A percentile compares a stretch with the other conserved stretches of the same genome.
Evolutionary conservation across 352 stramenopile genomes (phyloP).

Genomic region (Phytopythium delawarense): DNA sequence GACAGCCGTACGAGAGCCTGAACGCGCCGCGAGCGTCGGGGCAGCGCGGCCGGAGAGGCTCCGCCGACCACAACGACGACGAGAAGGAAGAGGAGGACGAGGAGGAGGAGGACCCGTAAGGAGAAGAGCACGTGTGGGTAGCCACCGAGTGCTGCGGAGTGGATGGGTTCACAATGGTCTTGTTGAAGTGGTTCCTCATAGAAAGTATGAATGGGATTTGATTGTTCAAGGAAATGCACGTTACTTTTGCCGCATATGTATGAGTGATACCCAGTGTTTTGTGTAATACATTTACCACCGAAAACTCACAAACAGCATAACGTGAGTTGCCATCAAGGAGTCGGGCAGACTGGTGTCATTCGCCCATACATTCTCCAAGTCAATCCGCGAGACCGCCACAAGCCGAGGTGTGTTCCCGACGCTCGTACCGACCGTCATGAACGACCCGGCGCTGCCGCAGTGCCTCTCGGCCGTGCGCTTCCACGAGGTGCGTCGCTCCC

Average conservation of each 20-base stretch:
- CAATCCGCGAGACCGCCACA: no score
- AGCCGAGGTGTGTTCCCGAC: no score
- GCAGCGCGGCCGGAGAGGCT: conserved; percentile 13
- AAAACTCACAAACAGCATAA: no score
- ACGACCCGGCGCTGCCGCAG: conserved; percentile 43
- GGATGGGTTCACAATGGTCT: not conserved
- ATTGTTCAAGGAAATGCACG: no score
- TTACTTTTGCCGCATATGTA: no score
- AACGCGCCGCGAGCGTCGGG: conserved; percentile 27
- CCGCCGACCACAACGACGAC: conserved; percentile 21
- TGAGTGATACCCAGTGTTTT: no score
- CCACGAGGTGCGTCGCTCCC: conserved; percentile 42
- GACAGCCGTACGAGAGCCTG: conserved; percentile 72
- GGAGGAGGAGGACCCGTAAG: conserved; percentile 17
- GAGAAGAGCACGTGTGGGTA: not conserved
- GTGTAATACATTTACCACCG: no score
- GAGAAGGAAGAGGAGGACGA: conserved; percentile 40
- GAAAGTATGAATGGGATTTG: no score
- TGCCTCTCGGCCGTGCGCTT: conserved; percentile 57
- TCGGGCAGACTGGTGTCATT: no score
- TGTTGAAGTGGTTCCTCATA: not conserved
- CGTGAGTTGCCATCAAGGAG: no score
- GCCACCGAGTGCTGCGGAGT: no score
- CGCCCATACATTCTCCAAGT: no score
- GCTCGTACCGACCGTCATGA: conserved; percentile 12